Evolutionary conservation across 2,329 filamentous ascomycete species (phyloP), one percentile per base, ranked within the genome.

Genomic region (Fonsecaea erecta): DNA sequence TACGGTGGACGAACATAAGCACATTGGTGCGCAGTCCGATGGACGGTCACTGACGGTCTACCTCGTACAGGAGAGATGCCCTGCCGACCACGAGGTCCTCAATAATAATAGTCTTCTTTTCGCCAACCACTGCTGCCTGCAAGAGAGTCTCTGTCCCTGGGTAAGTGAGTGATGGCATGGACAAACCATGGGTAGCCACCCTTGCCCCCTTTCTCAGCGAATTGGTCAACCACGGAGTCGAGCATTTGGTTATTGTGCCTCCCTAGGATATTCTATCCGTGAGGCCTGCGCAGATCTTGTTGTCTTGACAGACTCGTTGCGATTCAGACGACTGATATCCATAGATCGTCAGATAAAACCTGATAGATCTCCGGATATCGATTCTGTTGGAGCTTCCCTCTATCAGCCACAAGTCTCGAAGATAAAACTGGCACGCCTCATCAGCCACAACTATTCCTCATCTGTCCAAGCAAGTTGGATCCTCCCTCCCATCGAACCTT

Each of bases 391-490:
- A 46, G 40, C 43, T 24, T 12, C 8, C 18, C 8, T 9, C 21
- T 24, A 43, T 43, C 57, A 60, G 57, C 57, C 57, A 60, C 57
- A 40, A 30, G 16, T 18, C 37, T 30, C 6, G 43, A 24, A 26
- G 9, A 48, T 24, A 7, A n/a, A n/a, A 21, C 16, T 14, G n/a
- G 46, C 57, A 52, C n/a, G 18, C 26, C 37, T 37, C 32, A 37
- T 11, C 30, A 60, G 57, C 57, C 57, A 60, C 57, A 52, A 40
- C 28, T 35, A 52, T 21, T 12, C 56, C 56, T 16, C 11, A 35
- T 30, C 9, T 12, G 58, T 53, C 52, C 52, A 53, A 53, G 30
- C 32, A 46, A n/a, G 21, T 32, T 43, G n/a, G 46, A 60, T 52
- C 46, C n/a, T n/a, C n/a, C n/a, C n/a, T 3, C 35, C 21, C 12